Evolutionary conservation across 2,329 filamentous ascomycete species (phyloP), one percentile per base, ranked within the genome.

Genomic region (Allantophomopsis lycopodina): DNA sequence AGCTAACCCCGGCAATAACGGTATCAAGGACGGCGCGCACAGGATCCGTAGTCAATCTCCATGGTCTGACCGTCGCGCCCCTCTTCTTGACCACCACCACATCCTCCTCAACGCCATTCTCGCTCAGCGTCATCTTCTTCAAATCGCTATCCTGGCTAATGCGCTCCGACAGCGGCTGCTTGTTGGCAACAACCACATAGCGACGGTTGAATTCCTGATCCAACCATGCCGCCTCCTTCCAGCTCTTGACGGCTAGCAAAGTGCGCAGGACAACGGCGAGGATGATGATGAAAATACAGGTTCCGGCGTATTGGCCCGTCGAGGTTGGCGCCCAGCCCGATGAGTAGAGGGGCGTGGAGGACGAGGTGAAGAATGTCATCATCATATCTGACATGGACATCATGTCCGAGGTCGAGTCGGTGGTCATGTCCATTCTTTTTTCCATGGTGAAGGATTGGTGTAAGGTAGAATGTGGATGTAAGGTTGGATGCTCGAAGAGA

Each of bases 231-330:
- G 65, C 55, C 59, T 71, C 73, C 57, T 63, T 71, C 59, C 64
- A 76, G 62, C 62, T 74, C 56, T 85, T 86, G 50, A 73, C 65
- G 2, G 87, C 87, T 38, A 89, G 63, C 13, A 94, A 66, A 15
- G 67, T 62, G 39, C 88, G 82, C 53, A 80, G 77, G 41, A 81
- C 53, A 44, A 79, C 66, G 44, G 78, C 79, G 38, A 96, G 76
- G 35, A 82, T 50, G 55, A 94, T 78, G 43, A 95, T 71, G 62
- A 95, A 95, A 58, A 95, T 83, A 65, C 89, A 94, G 20, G 86
- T 94, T 41, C 77, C 89, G 2, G 85, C 86, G 60, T 95, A 96
- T 43, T 71, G 64, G 50, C 80, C 85, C 5, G 69, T 64, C 30
- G 64, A 78, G 20, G 55, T 61, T 5, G 89, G 89, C 2, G 82